phyloP scores from a whole-genome alignment of 352 stramenopile species.

The Phytophthora foliorum region DNA sequence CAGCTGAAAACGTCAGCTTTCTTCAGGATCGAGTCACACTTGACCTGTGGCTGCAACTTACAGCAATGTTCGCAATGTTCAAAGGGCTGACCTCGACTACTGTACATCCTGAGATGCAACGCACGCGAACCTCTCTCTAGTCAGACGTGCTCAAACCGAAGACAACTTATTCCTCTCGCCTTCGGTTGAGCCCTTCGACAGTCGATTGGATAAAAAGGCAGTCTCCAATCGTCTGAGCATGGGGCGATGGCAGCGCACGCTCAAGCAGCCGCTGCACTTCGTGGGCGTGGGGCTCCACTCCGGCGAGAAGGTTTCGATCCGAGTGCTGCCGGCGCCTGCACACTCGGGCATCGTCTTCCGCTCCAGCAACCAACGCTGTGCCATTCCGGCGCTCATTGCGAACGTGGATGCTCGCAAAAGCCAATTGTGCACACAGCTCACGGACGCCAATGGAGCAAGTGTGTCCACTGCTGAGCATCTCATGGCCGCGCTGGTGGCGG shows the following conservation, averaged over 20 bases:
- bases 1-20: no score
- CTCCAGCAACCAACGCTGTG: not conserved
- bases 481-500: conserved; percentile 66
- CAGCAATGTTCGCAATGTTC: no score
- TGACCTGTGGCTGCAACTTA: no score
- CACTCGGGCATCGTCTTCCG: conserved; percentile 52
- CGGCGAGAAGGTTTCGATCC: conserved; percentile 42
- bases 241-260: conserved; percentile 53
- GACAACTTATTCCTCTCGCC: no score
- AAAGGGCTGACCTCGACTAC: no score
- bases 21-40: no score
- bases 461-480: conserved; percentile 76
- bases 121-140: no score
- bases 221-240: conserved; percentile 3
- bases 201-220: conserved; percentile 24
- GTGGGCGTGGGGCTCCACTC: conserved; percentile 72
- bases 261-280: conserved; percentile 59
- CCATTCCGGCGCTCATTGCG: conserved; percentile 40
- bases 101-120: no score
- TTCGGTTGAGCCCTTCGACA: no score
- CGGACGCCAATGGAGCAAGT: conserved; percentile 19
- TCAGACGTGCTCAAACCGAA: no score
- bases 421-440: conserved; percentile 71
- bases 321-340: conserved; percentile 41
- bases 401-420: conserved; percentile 53